Evolutionary conservation across 1,139 yeast genomes (phyloP).

Genomic region (Protomyces lactucae-debilis): DNA sequence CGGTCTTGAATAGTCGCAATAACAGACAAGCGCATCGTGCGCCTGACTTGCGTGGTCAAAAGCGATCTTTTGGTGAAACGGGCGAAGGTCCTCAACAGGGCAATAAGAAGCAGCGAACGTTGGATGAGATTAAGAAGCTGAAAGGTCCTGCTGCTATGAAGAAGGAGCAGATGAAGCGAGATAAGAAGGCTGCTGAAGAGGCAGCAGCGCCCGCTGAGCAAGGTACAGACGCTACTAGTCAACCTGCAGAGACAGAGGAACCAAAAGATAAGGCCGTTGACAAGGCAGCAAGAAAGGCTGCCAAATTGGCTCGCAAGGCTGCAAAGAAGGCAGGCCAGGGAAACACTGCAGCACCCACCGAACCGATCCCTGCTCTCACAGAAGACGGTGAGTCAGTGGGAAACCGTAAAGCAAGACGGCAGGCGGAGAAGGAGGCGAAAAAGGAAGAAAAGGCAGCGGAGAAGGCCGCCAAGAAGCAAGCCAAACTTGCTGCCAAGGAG

Average conservation of each 20-base stretch:
- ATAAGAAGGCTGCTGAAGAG: not conserved
- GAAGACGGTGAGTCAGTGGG: not conserved
- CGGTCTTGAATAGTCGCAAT: not conserved
- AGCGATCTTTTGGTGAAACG: slow-evolving; percentile 6
- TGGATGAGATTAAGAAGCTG: slow-evolving; percentile 10
- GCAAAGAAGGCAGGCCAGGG: not conserved
- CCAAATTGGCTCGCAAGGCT: not conserved
- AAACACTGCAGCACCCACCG: no score
- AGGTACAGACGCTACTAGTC: not conserved
- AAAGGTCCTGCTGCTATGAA: slow-evolving; percentile 21
- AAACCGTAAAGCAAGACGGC: slow-evolving; percentile 8
- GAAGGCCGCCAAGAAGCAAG: not conserved
- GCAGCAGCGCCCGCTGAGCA: not conserved
- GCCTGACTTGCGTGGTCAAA: slow-evolving; percentile 17
- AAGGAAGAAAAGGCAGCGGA: not conserved
- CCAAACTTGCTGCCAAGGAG: not conserved
- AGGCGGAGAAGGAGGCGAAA: slow-evolving; percentile 12
- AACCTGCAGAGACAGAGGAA: slow-evolving; percentile 1
- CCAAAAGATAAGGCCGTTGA: slow-evolving; percentile 5
- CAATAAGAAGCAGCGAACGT: slow-evolving; percentile 15
- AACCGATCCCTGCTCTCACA: no score
- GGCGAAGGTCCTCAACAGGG: not conserved
- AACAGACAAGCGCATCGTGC: slow-evolving; percentile 17
- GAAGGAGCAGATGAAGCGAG: slow-evolving; percentile 18
- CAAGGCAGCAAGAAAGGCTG: slow-evolving; percentile 24